Conservation (phyloP, 1,284 basidiomycete species). For the Cryptococcus amylolentus region DNA sequence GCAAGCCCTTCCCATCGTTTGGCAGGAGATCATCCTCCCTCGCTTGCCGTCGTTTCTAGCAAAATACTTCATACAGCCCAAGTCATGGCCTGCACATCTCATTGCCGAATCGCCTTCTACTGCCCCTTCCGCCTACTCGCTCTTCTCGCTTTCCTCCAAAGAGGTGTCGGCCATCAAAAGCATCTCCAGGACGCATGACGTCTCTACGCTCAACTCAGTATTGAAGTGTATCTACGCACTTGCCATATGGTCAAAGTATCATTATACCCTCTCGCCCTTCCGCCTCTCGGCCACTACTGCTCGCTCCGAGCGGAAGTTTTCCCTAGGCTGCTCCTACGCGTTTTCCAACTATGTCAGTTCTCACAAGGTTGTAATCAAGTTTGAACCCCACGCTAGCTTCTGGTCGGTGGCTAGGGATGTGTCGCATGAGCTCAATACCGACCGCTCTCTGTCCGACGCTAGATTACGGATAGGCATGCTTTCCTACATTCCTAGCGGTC, state of each 20-base stretch:
- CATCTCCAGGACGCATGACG: constrained; percentile 16
- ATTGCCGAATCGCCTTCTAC: constrained; percentile 11
- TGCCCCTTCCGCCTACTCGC: constrained; percentile 8
- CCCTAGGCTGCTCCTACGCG: constrained; percentile 22
- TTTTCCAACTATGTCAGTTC: constrained; percentile 34
- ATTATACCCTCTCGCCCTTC: constrained; percentile 6
- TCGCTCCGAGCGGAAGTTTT: constrained; percentile 24
- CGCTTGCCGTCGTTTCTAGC: constrained; percentile 31
- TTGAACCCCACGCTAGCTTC: constrained; percentile 14
- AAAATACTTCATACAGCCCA: constrained; percentile 12
- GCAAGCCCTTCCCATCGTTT: constrained; percentile 21
- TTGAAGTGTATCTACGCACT: constrained; percentile 26
- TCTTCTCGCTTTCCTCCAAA: constrained; percentile 14
- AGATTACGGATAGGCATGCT: constrained; percentile 32
- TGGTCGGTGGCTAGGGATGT: constrained; percentile 22
- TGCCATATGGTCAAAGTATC: constrained; percentile 27
- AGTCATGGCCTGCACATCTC: constrained; percentile 28
- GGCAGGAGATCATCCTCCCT: constrained; percentile 34
- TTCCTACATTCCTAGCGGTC: constrained; percentile 31
- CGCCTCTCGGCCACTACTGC: constrained; percentile 17
- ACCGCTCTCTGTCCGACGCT: constrained; percentile 12
- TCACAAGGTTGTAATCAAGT: constrained; percentile 9
- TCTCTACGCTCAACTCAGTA: constrained; percentile 35
- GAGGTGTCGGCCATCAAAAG: constrained; percentile 20
- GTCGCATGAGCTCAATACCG: constrained; percentile 6